Evolutionary conservation across 2,329 filamentous ascomycete genomes (phyloP), one percentile per base, ranked within the genome.

Genomic region (Penicillium sp.): DNA sequence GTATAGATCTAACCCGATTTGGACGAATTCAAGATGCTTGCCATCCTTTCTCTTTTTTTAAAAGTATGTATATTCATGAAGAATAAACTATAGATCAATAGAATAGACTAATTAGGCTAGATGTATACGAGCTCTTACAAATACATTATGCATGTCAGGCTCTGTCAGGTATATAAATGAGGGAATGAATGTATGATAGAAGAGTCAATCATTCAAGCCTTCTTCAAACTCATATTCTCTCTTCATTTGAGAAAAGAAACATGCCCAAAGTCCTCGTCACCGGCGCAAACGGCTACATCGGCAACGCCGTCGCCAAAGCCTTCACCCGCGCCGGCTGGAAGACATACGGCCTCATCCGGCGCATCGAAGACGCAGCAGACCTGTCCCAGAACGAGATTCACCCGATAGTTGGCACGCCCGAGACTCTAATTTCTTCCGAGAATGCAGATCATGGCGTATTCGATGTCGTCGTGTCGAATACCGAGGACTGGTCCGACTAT

Each of bases 301-400:
- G 55, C 47, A 56, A 56, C n/a, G 55, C 55, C 16, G 55, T 56
- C 5, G 55, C 55, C 42, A 57, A 57, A 33, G 55, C 47, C 24
- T 57, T 57, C 33, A 57, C 47, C 33, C 47, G 55, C 43, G 42
- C 48, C 24, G 55, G 55, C 20, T 58, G 56, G 56, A 50, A 35
- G 38, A 58, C 56, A 9, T 58, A 58, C 47, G 56, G 56, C 46
- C 35, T 58, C 35, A 55, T 58, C 45, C 50, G 56, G 6, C 56
- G 56, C 12, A 56, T 46, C 20, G 61, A 48, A n/a, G 51, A 53
- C 18, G 65, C 47, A 26, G 52, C 58, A 9, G 60, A 58, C 26
- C 51, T 58, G 20, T 14, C 24, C 2, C 50, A 47, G 30, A 48
- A 55, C 24, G 51, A 58, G 28, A 55, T 58, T 16, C n/a, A 58